Base-by-base conservation (phyloP, 306 rosid species). In the Neltuma alba region DNA sequence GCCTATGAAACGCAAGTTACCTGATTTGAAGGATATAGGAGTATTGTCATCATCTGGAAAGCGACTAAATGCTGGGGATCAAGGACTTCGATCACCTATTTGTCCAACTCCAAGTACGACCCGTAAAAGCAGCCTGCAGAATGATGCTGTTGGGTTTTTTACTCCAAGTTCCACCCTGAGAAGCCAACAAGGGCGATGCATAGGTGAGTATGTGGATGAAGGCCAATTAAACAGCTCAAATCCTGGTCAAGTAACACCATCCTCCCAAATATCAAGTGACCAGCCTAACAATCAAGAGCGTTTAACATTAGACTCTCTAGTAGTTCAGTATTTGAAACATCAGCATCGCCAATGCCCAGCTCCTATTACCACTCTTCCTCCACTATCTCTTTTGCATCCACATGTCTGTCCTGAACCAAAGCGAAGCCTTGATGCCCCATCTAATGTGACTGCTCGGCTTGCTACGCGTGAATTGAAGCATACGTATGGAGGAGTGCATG, bases 261-360 rank as follows among this genome's bases (percentile, higher is more conserved):
- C 88, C 74, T 83, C 88, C 45, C 97, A 91, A 74, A 71, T 83
- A 72, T 74, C 83, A 9, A 83, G 72, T 76, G 99, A 92, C 42
- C 97, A 87, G 79, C 83, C 89, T 81, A 91, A 84, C 84, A 92
- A 88, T 78, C 20, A 86, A 15, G 99, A 95, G 88, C 92, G 94
- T 28, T 77, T 91, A 70, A 88, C 98, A 71, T 82, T 95, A 30
- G 98, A 95, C 80, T 87, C 97, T 61, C 81, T 95, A 63, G 99
- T 95, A 72, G 87, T 90, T 80, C 99, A 95, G 87, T 95, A 92
- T 87, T 82, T 95, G 74, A 95, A 92, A 86, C 97, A 95, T 86
- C 99, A 95, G 86, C 99, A 95, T 83, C 99, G 98, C 48, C 99
- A 95, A 80, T 95, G 99, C 73, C 91, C 99, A n/a, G 97, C 99